Base-by-base conservation (phyloP, 1,284 basidiomycete species). In the Irpex sp. region DNA sequence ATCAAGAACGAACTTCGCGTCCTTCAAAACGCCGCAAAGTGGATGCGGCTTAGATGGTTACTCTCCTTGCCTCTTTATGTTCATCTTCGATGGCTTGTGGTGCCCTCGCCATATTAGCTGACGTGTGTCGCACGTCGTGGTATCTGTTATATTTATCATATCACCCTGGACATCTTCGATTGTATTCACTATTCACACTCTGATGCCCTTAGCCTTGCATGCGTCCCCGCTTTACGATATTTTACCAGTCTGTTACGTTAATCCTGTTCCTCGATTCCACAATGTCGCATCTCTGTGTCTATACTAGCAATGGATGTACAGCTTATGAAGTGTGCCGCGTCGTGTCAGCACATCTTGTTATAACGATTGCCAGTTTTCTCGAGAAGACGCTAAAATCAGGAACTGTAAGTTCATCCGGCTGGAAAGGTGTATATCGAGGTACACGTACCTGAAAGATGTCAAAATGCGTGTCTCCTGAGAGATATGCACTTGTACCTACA, bases 1-100 rank as follows among this genome's bases (percentile, higher is more conserved):
- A 81, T 19, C 75, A 78, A 58, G 71, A 72, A 60, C 73, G 71
- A 61, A 67, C 61, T 56, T 66, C 71, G 52, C 69, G 71, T 23
- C 59, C 59, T 9, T 64, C 68, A 56, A 77, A 73, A 64, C 69
- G 75, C 58, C 70, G 71, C 61, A 75, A 68, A 58, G 19, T 63
- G 7, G 61, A 54, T 6, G 28, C 33, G 9, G n/a, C 48, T 51
- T 51, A 51, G 48, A 21, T 18, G 42, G 42, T 14, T 14, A 14
- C 12, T 14, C 42, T 21, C 48, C 10, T 45, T 45, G 18, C 5
- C 9, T 19, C 21, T 14, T 51, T 21, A 51, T 23, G n/a, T 4
- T 51, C 5, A 18, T 23, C 52, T 18, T 19, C 49, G n/a, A 14
- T 54, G 28, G 52, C 33, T 23, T 12, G 33, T 54, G n/a, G 14